Evolutionary conservation across 495 filamentous ascomycete species (phyloP).

Genomic region (Hypoxylon trugodes): DNA sequence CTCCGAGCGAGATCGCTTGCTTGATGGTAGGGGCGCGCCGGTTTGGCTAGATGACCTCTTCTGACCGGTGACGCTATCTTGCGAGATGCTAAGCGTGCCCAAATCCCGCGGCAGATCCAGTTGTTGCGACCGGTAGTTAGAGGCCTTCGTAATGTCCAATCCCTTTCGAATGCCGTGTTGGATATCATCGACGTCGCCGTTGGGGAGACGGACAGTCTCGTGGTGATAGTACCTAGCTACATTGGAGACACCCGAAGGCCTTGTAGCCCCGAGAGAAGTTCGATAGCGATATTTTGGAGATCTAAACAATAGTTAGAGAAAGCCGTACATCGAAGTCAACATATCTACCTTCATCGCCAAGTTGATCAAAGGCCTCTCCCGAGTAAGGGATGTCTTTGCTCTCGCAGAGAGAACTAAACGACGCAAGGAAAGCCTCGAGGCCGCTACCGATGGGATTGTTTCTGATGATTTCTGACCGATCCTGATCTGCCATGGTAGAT

Average conservation of each 20-base stretch:
- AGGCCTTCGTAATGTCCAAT: neutral
- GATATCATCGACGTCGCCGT: constrained; percentile 47
- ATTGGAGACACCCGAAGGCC: constrained; percentile 42
- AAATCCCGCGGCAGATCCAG: no score
- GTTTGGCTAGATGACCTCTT: no score
- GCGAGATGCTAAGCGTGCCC: no score
- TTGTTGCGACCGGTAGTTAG: neutral
- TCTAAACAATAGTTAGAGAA: constrained; percentile 37
- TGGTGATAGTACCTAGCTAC: constrained; percentile 56
- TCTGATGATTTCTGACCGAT: neutral
- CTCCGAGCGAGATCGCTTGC: no score
- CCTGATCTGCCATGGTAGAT: no score
- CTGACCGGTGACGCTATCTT: no score
- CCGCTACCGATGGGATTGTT: constrained; percentile 48
- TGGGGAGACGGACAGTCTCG: constrained; percentile 51
- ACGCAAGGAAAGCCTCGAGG: constrained; percentile 45
- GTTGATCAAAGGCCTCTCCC: constrained; percentile 43
- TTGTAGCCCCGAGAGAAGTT: constrained; percentile 35
- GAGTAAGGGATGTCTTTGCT: constrained; percentile 29
- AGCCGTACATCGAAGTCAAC: constrained; percentile 13
- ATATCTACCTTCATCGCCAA: constrained; percentile 43
- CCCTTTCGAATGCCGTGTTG: neutral
- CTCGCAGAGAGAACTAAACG: constrained; percentile 42
- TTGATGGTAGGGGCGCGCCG: no score
- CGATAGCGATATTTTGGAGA: constrained; percentile 27